Base-by-base conservation (phyloP, 768 basidiomycete genomes). In the Amanita fuliginea region DNA sequence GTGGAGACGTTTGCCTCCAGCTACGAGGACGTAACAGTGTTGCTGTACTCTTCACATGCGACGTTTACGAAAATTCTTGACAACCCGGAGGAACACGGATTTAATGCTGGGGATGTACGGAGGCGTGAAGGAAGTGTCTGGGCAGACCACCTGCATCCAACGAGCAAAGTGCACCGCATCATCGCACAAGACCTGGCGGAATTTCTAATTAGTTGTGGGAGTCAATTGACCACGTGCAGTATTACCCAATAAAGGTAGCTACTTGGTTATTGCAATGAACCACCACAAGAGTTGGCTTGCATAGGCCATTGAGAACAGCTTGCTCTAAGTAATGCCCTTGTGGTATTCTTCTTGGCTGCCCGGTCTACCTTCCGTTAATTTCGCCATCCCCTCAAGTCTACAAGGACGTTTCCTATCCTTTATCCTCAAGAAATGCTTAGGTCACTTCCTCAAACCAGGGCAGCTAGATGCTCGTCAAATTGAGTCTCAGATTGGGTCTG, bases 391-490 rank as follows among this genome's bases (percentile, higher is more conserved):
- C 13, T 73, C 85, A 7, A 68, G 71, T 49, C 83, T 97, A 41
- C 92, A 96, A 69, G 74, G 82, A 47, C 80, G 89, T 51, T 93
- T 97, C 67, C 72, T 97, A 32, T 92, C 92, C 1, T 97, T 92
- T 62, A 67, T 91, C 46, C 75, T 97, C 54, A 86, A 81, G 72
- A 82, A 81, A 58, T 75, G 79, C 6, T 69, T 97, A 0, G 94
- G 94, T 9, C 86, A 85, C 60, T 75, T 96, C 53, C 75, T 97
- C 47, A 86, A 84, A 62, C 88, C 87, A 8, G 93, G 90, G 13
- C 92, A 93, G 58, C 77, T 96, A 51, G 88, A 96, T 66, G 72
- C 78, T 46, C 76, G 83, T 49, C 82, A 90, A 66, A 84, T 96
- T 57, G 90, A 95, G 57, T 86, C 90, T 24, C 90, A 95, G 65